phyloP scores from a whole-genome alignment of 805 yeast species.

The Teunomyces tritomae region DNA sequence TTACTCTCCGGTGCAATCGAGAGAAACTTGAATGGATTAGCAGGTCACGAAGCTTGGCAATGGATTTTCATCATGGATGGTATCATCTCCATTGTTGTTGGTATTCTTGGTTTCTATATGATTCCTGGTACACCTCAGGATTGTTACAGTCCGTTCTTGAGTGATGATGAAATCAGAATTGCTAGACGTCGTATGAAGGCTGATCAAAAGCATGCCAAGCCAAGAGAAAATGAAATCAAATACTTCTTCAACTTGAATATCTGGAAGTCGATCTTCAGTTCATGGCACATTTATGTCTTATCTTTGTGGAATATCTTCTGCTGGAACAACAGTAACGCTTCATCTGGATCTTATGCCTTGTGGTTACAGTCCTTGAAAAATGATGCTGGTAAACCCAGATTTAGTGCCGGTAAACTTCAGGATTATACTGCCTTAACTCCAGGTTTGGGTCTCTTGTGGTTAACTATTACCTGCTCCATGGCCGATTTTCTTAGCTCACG shows the following conservation, averaged over 20 bases:
- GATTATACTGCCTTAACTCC: conserved; percentile 47
- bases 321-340: conserved; percentile 58
- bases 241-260: conserved; percentile 40
- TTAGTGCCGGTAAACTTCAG: conserved; percentile 29
- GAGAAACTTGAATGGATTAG: conserved; percentile 43
- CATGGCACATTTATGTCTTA: conserved; percentile 62
- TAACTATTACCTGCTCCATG: conserved; percentile 31
- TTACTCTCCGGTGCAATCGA: conserved; percentile 58
- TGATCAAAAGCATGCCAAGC: conserved; percentile 15
- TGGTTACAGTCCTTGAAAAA: conserved; percentile 45
- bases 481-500: conserved; percentile 44
- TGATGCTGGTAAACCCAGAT: conserved; percentile 16
- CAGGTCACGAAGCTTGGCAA: conserved; percentile 64
- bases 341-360: conserved; percentile 43
- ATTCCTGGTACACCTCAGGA: conserved; percentile 66
- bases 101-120: conserved; percentile 51
- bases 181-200: conserved; percentile 22
- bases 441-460: conserved; percentile 42
- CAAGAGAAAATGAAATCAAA: conserved; percentile 18
- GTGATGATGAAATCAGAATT: conserved; percentile 35
- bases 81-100: conserved; percentile 55
- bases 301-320: conserved; percentile 55
- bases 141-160: conserved; percentile 32
- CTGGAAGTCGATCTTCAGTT: conserved; percentile 53
- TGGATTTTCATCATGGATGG: conserved; percentile 74